Conservation (phyloP, 345 rosid species). For the Salix dunnii region DNA sequence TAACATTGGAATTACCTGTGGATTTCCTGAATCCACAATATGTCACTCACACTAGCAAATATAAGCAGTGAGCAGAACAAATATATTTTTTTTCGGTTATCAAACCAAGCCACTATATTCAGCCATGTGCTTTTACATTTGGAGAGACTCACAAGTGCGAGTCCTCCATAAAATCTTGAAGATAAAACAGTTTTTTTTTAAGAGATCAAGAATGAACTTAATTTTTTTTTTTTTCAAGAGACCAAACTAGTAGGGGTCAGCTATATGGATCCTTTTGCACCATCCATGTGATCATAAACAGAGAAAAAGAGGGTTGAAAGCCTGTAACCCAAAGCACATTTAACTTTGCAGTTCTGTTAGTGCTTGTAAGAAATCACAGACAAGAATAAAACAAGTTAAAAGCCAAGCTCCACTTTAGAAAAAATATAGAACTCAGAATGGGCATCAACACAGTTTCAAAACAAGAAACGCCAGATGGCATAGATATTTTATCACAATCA, state of each 20-base stretch:
- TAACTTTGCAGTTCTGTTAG: background rate
- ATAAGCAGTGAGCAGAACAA: background rate
- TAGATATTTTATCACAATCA: background rate
- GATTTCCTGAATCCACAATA: conserved; percentile 64
- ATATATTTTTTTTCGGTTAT: background rate
- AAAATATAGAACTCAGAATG: background rate
- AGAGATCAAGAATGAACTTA: background rate
- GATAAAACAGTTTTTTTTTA: background rate
- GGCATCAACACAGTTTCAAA: background rate
- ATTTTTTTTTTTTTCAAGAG: too few relatives aligned
- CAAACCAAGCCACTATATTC: background rate
- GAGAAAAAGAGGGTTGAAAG: background rate
- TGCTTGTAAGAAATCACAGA: background rate
- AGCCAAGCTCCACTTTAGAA: background rate
- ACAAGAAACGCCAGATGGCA: background rate
- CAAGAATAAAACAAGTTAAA: background rate
- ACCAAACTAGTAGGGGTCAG: background rate
- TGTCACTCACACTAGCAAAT: conserved; percentile 17
- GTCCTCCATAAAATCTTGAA: background rate
- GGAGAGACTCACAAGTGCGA: background rate
- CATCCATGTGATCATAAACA: background rate
- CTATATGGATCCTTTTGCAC: background rate
- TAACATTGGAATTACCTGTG: conserved; percentile 87
- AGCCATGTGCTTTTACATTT: background rate
- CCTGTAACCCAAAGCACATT: background rate